Conservation (phyloP, 495 filamentous ascomycete genomes). For the Clohesyomyces aquaticus region DNA sequence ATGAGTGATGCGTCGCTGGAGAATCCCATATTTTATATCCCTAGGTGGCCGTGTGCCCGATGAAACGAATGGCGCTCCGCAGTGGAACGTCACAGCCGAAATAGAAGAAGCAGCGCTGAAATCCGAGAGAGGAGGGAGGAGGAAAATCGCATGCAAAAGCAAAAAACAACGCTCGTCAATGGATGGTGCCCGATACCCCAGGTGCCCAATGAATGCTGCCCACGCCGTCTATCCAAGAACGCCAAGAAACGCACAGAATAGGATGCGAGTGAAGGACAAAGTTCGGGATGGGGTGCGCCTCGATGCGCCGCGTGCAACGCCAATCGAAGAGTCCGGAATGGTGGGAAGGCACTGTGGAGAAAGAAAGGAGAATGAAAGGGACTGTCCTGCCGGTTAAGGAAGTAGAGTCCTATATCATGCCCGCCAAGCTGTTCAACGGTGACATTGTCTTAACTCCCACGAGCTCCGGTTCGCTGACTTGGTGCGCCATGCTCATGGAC, state of each 20-base stretch:
- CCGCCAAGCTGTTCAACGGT: constrained; percentile 33
- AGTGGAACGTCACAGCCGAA: no score
- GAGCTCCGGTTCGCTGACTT: constrained; percentile 31
- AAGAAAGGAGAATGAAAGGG: background rate
- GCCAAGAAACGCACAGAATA: constrained; percentile 7
- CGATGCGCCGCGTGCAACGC: background rate
- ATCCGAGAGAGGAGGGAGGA: background rate
- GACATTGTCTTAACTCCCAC: constrained; percentile 33
- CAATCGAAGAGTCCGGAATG: no score
- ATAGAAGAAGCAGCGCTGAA: background rate
- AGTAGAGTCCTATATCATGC: constrained; percentile 32
- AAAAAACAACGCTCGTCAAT: background rate
- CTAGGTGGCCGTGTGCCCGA: background rate
- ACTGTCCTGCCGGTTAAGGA: constrained; percentile 3
- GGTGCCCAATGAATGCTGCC: background rate
- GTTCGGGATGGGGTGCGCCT: background rate
- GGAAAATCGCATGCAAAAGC: background rate
- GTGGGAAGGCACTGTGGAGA: background rate
- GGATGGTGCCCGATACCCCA: background rate
- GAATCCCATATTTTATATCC: background rate
- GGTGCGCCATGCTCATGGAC: constrained; percentile 4
- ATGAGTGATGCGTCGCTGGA: background rate
- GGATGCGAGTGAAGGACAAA: background rate
- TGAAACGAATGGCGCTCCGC: no score
- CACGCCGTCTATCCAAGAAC: constrained; percentile 18